phyloP scores from a whole-genome alignment of 371 early-diverging fungal genomes.

The Apophysomyces elegans region DNA sequence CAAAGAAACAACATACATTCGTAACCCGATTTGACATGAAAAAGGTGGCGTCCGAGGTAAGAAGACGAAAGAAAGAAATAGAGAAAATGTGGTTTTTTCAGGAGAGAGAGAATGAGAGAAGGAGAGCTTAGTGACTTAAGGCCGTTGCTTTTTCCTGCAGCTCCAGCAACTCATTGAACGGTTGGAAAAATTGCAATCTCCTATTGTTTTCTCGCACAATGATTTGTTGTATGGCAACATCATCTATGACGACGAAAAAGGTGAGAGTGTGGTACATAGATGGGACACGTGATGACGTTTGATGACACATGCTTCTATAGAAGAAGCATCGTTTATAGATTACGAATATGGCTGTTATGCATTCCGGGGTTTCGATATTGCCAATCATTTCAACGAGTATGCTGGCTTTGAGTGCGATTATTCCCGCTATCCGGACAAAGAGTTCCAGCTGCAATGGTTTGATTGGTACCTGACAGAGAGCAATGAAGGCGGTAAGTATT shows the following conservation, averaged over 20 bases:
- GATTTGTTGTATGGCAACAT: constrained; percentile 91
- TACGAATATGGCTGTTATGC: constrained; percentile 92
- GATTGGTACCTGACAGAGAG: constrained; percentile 55
- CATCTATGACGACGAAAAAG: constrained; percentile 71
- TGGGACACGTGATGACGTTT: constrained; percentile 19
- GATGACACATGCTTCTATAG: constrained; percentile 18
- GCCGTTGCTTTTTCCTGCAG: constrained; percentile 23
- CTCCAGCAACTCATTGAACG: constrained; percentile 55
- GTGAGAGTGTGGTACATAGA: constrained; percentile 32
- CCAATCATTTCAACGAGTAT: constrained; percentile 94
- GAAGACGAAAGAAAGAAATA: not conserved
- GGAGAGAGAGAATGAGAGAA: not conserved
- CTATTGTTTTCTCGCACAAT: constrained; percentile 91
- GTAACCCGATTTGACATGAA: constrained; percentile 60
- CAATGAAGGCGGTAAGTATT: constrained; percentile 36
- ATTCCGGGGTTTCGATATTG: constrained; percentile 92
- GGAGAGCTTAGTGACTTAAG: not conserved
- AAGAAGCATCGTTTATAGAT: constrained; percentile 82
- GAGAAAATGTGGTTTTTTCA: not conserved
- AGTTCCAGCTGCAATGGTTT: constrained; percentile 78
- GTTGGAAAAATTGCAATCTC: constrained; percentile 68
- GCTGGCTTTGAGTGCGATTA: constrained; percentile 96
- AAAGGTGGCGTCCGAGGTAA: constrained; percentile 55
- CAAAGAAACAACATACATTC: constrained; percentile 65
- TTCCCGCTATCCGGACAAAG: constrained; percentile 75